phyloP scores from a whole-genome alignment of 2,329 filamentous ascomycete species.

The Fusarium camptoceras region DNA sequence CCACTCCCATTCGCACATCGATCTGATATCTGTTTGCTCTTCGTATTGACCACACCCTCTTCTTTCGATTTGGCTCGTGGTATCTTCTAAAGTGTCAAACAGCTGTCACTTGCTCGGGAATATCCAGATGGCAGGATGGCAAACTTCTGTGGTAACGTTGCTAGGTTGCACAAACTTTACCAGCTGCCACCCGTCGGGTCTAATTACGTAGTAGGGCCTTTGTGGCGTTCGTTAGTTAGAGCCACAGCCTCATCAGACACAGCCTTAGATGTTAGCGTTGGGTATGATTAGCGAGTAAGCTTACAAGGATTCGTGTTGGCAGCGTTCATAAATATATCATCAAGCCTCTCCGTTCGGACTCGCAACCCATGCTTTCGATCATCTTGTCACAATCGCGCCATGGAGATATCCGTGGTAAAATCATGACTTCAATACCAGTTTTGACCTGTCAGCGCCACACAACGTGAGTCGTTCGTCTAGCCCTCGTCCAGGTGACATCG shows the following conservation, averaged over 20 bases:
- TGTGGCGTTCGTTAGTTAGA: slow-evolving; percentile 32
- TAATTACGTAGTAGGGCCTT: slow-evolving; percentile 2
- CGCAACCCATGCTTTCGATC: slow-evolving; percentile 9
- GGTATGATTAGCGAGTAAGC: slow-evolving; percentile 4
- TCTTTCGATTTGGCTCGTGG: background rate
- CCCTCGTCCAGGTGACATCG: slow-evolving; percentile 30
- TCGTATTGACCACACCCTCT: slow-evolving; percentile 38
- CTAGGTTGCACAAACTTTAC: slow-evolving; percentile 29
- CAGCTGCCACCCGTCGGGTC: slow-evolving; percentile 7
- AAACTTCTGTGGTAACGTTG: slow-evolving; percentile 39
- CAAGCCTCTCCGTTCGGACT: slow-evolving; percentile 24
- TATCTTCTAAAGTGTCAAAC: slow-evolving; percentile 8
- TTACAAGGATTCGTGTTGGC: background rate
- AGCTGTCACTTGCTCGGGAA: slow-evolving; percentile 26
- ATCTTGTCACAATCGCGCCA: slow-evolving; percentile 8
- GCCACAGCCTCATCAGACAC: slow-evolving; percentile 26
- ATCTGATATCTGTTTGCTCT: slow-evolving; percentile 18
- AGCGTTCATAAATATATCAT: slow-evolving; percentile 31
- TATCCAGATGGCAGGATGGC: slow-evolving; percentile 11
- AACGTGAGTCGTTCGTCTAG: slow-evolving; percentile 15
- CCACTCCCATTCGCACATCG: slow-evolving; percentile 9
- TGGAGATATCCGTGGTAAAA: slow-evolving; percentile 17
- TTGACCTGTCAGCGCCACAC: slow-evolving; percentile 2
- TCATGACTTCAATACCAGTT: background rate
- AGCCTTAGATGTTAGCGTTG: slow-evolving; percentile 24